These are phyloP conservation scores for Xylariaceae sp. DNA, from an alignment of 2,329 filamentous ascomycete species.

Conservation along the genomic window DNA sequence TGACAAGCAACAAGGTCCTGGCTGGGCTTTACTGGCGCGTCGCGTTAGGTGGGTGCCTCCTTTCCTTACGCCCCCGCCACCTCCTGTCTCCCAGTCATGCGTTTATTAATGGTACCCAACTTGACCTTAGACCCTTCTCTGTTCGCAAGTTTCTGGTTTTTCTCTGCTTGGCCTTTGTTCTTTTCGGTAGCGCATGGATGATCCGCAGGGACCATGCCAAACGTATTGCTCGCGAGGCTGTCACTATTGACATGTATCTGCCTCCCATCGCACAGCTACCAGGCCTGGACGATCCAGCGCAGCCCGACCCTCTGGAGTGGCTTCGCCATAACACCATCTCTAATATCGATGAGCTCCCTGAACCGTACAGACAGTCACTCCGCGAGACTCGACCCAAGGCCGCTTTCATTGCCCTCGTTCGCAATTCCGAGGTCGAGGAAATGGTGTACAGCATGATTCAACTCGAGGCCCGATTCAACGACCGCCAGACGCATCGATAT, in stretches of 20 bases:
- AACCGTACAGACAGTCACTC: constrained; percentile 26
- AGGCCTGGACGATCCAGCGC: constrained; percentile 8
- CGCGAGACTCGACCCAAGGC: constrained; percentile 42
- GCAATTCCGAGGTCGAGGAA: constrained; percentile 71
- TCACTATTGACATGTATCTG: constrained; percentile 32
- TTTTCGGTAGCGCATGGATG: constrained; percentile 33
- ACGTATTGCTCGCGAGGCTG: constrained; percentile 12
- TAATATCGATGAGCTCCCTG: constrained; percentile 26
- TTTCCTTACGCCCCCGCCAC: neutral
- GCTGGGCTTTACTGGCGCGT: constrained; percentile 29
- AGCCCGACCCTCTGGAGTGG: constrained; percentile 34
- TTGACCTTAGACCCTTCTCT: constrained; percentile 31
- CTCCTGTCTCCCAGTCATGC: constrained; percentile 8
- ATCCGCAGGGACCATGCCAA: constrained; percentile 29
- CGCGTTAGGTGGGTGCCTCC: constrained; percentile 35
- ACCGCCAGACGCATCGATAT: constrained; percentile 73
- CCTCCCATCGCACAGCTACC: constrained; percentile 34
- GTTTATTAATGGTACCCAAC: constrained; percentile 35
- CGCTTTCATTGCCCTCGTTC: constrained; percentile 69
- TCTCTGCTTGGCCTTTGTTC: constrained; percentile 26
- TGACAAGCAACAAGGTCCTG: constrained; percentile 19
- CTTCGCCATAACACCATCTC: constrained; percentile 37
- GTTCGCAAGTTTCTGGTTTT: constrained; percentile 32
- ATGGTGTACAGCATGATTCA: constrained; percentile 75
- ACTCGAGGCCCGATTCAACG: constrained; percentile 78